Conservation (phyloP, 2,329 filamentous ascomycete genomes). For the Colletotrichum neosansevieriae region DNA sequence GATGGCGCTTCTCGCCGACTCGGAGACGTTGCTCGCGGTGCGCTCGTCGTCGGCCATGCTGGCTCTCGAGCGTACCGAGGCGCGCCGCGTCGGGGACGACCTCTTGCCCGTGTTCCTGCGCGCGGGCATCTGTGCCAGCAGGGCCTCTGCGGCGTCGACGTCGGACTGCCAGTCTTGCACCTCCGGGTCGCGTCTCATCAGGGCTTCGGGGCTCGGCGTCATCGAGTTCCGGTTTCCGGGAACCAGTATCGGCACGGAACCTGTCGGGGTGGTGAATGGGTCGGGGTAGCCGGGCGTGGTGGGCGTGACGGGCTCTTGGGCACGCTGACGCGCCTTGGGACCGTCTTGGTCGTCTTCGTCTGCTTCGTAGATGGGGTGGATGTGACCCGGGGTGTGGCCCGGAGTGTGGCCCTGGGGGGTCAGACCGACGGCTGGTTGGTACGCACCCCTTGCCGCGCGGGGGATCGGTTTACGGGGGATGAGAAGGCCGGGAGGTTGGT, state of each 20-base stretch:
- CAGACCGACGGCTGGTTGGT: constrained; percentile 38
- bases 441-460: constrained; percentile 40
- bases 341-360: constrained; percentile 63
- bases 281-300: constrained; percentile 57
- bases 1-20: constrained; percentile 61
- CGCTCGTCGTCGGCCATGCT: constrained; percentile 59
- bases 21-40: constrained; percentile 69
- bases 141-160: constrained; percentile 65
- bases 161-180: constrained; percentile 70
- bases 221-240: constrained; percentile 50
- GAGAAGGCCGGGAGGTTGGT: constrained; percentile 41
- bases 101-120: constrained; percentile 47
- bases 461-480: constrained; percentile 51
- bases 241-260: constrained; percentile 43
- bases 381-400: constrained; percentile 51
- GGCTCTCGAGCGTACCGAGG: constrained; percentile 51
- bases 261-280: constrained; percentile 62
- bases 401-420: constrained; percentile 51
- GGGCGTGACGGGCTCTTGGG: constrained; percentile 48
- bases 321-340: constrained; percentile 20
- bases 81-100: constrained; percentile 54
- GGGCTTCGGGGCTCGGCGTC: constrained; percentile 57
- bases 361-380: constrained; percentile 71
- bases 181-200: constrained; percentile 58
- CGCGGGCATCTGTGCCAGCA: constrained; percentile 60